Conservation (phyloP, 2,329 filamentous ascomycete species). For the Trichoderma sp. region DNA sequence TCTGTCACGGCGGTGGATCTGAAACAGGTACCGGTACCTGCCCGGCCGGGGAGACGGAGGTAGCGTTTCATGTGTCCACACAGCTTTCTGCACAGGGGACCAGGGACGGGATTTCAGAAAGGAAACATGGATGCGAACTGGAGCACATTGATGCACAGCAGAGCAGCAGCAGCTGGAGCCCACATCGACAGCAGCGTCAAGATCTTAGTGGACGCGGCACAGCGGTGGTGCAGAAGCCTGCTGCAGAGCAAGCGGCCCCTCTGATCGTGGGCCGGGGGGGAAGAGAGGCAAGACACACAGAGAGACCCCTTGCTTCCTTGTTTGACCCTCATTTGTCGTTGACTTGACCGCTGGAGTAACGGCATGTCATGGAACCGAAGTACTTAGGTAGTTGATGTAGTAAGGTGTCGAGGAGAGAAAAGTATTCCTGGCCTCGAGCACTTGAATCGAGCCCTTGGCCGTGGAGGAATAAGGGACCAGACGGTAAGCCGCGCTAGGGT, state of each 20-base stretch:
- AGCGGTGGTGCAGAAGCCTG: conserved; percentile 3
- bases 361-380: too few relatives aligned
- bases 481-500: too few relatives aligned
- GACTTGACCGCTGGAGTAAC: neutral
- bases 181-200: conserved; percentile 12
- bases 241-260: conserved; percentile 23
- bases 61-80: conserved; percentile 14
- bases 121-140: neutral
- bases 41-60: neutral
- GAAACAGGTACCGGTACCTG: conserved; percentile 2
- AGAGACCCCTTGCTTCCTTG: conserved; percentile 10
- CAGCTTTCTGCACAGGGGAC: too few relatives aligned
- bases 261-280: conserved; percentile 2
- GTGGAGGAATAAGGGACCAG: too few relatives aligned
- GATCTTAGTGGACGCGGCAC: conserved; percentile 7
- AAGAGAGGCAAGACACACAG: neutral
- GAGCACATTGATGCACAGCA: too few relatives aligned
- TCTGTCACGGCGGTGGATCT: neutral
- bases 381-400: too few relatives aligned
- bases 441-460: too few relatives aligned
- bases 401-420: too few relatives aligned
- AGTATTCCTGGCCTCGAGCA: too few relatives aligned
- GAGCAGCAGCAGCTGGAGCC: neutral
- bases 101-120: neutral
- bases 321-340: neutral